Evolutionary conservation across 768 basidiomycete genomes (phyloP), one percentile per base, ranked within the genome.

Genomic region (Podaxis sp.): DNA sequence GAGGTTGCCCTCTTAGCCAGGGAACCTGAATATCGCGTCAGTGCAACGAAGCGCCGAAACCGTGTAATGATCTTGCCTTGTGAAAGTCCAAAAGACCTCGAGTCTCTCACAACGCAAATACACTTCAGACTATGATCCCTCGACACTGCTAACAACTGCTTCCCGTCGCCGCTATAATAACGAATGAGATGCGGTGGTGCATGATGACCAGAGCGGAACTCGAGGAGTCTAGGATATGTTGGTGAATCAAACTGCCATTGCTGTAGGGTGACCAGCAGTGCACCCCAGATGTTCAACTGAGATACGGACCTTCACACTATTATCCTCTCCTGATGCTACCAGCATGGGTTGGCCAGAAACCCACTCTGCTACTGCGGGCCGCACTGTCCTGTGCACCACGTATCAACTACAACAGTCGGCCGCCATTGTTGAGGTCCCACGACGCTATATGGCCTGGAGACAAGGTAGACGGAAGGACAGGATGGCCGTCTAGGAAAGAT

Each of bases 181-280:
- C 96, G 84, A 54, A 99, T 93, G 20, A 95, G 80, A 71, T 95
- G 90, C 0, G 95, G 95, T 17, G 97, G 95, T 0, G 87, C 82
- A 66, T 91, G 91, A 69, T 99, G 97, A 38, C 97, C 97, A 0
- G 93, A 90, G 51, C 97, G 86, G 73, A 86, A 93, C 78, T 98
- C 98, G 26, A 98, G 83, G 12, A 99, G 78, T 60, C 93, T 84
- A 1, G 97, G 96, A 1, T 90, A 80, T 0, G 91, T 90, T 0
- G 95, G 93, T 0, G 95, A 92, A 69, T 99, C 97, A 68, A 96
- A 96, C 22, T 96, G 72, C 96, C 96, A 99, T 95, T 99, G 96
- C 96, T 98, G 70, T 37, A 63, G 38, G 59, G 44, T 15, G 5
- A 37, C 38, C 36, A 60, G 46, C 57, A 8, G 41, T 44, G 17